These are phyloP conservation scores for Ophiostoma quercus DNA, from an alignment of 2,329 filamentous ascomycete genomes.

Conservation along the genomic window DNA sequence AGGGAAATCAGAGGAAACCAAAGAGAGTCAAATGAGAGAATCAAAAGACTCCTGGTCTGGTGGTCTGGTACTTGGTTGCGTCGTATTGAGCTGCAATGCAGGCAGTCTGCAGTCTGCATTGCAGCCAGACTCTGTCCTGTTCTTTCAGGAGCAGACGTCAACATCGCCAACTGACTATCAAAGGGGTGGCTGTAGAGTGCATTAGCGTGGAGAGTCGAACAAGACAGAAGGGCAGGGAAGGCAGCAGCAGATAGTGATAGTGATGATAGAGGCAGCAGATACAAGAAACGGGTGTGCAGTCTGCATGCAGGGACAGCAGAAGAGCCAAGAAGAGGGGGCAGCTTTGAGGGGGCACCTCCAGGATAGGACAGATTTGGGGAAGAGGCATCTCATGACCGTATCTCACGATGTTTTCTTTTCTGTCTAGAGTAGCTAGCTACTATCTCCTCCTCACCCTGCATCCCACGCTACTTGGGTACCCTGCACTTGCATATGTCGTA, in stretches of 20 bases:
- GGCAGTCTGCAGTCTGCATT: background rate
- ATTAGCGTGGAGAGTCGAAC: constrained; percentile 1
- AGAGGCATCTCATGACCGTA: background rate
- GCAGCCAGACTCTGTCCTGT: too few relatives aligned
- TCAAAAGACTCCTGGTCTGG: background rate
- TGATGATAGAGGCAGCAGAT: background rate
- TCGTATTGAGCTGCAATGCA: background rate
- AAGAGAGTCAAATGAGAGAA: too few relatives aligned
- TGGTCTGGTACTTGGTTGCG: background rate
- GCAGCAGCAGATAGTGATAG: background rate
- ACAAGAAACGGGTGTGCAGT: background rate
- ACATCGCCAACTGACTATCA: background rate
- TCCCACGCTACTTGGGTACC: background rate
- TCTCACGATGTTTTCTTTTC: background rate
- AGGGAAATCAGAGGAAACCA: background rate
- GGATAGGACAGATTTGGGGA: background rate
- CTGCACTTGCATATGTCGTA: constrained; percentile 6
- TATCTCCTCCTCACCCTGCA: background rate
- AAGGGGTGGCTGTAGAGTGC: constrained; percentile 8
- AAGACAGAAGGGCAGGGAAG: background rate
- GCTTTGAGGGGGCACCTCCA: background rate
- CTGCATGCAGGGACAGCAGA: constrained; percentile 7
- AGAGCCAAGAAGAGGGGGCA: background rate
- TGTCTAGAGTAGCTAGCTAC: background rate
- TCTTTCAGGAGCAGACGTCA: background rate